Base-by-base conservation (phyloP, 2,329 filamentous ascomycete species). In the Diaporthe sp. region DNA sequence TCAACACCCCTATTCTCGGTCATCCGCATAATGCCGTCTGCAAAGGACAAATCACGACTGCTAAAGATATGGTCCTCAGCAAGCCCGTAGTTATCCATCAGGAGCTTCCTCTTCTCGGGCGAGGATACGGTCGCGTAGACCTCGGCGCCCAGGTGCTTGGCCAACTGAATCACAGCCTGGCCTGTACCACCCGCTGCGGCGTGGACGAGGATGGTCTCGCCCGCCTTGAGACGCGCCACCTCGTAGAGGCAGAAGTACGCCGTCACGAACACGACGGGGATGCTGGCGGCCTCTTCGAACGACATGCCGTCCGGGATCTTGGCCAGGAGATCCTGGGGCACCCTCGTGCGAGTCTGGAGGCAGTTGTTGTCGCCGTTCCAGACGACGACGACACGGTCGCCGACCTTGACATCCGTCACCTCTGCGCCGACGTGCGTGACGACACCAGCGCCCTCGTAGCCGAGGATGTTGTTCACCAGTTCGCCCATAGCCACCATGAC, bases 101-200 rank as follows among this genome's bases (percentile, higher is more conserved):
- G 72, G 6, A 82, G 76, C 13, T 79, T 60, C 10, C 77, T 78
- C 76, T 85, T 84, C 47, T 80, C 81, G 13, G 74, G 57, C 20
- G 79, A 79, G 15, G 79, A 77, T 6, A 83, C 82, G 0, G 84
- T 85, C 1, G 78, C 78, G 71, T 81, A 84, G 15, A 85, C 79
- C 28, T 82, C 76, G 1, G 80, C 79, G 20, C 78, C 79, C 15
- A 78, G 44, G 34, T 77, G 61, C 55, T 55, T 71, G 31, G 76
- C 76, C 61, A 77, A 61, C 22, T 61, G 49, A 17, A 77, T 75
- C 5, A 61, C 76, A 12, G 76, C 73, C 70, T 77, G 76, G 13
- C 76, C 76, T 15, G 58, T 58, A 10, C 73, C 76, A 8, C 80
- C 80, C 0, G 80, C 75, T 0, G 74, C 80, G 15, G 80, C 77